Evolutionary conservation across 148 eudicot genomes (phyloP).

Genomic region (Amaranthus palmeri): DNA sequence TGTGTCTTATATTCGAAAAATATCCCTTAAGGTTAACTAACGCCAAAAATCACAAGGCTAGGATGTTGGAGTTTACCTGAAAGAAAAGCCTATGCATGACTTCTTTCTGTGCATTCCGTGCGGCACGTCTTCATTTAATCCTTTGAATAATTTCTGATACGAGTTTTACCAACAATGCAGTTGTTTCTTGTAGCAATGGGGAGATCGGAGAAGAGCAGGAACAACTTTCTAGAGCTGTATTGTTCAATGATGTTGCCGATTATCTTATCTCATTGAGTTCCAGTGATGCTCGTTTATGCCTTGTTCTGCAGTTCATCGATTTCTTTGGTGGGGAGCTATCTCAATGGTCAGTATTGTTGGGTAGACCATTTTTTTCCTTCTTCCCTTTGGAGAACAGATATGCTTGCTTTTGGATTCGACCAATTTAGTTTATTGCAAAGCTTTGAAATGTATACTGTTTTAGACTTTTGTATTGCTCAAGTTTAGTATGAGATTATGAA

Average conservation of each 20-base stretch:
- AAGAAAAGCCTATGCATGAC: neutral
- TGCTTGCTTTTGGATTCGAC: neutral
- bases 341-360: conserved; percentile 59
- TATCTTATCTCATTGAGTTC: conserved; percentile 73
- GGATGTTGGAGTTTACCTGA: neutral
- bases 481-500: too few species aligned
- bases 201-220: conserved; percentile 60
- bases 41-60: neutral
- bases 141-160: neutral
- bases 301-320: conserved; percentile 74
- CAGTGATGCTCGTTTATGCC: conserved; percentile 65
- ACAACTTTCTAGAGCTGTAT: conserved; percentile 59
- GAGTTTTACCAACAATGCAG: conserved; percentile 25
- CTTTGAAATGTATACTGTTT: too few species aligned
- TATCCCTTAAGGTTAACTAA: too few species aligned
- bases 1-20: too few species aligned
- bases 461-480: too few species aligned
- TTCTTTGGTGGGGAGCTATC: conserved; percentile 74
- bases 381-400: neutral
- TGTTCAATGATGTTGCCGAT: conserved; percentile 78
- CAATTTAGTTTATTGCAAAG: neutral
- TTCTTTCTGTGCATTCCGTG: neutral
- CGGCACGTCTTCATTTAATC: neutral
- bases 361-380: conserved; percentile 5
- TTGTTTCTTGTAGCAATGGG: conserved; percentile 31